phyloP scores from a whole-genome alignment of 306 rosid species.

The Notholithocarpus densiflorus region DNA sequence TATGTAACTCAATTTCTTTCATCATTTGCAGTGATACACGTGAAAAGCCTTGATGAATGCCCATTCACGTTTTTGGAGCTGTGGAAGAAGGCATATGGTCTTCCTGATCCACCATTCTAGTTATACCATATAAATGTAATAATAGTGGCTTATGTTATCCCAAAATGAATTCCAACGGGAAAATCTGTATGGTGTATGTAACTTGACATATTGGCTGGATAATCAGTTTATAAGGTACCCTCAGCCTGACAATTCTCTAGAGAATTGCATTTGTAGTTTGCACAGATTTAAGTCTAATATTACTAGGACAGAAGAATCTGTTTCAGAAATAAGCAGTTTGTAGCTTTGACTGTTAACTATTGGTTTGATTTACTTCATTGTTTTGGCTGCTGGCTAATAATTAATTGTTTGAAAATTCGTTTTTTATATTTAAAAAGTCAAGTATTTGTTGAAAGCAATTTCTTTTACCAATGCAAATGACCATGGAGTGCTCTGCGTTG shows the following conservation, averaged over 20 bases:
- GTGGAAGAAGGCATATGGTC: constrained; percentile 14
- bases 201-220: constrained; percentile 33
- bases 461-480: no score
- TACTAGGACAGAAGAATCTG: constrained; percentile 5
- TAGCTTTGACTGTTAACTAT: not conserved
- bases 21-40: constrained; percentile 2
- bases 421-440: no score
- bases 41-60: not conserved
- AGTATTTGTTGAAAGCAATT: no score
- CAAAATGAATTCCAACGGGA: constrained; percentile 22
- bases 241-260: constrained; percentile 22
- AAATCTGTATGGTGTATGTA: constrained; percentile 34
- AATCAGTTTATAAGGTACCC: constrained; percentile 16
- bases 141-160: constrained; percentile 20
- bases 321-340: not conserved
- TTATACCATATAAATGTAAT: constrained; percentile 19
- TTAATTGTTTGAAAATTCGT: not conserved
- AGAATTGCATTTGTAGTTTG: constrained; percentile 13
- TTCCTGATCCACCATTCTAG: constrained; percentile 11
- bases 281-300: not conserved
- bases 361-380: not conserved
- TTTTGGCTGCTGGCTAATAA: not conserved
- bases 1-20: not conserved
- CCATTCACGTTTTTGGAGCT: constrained; percentile 10
- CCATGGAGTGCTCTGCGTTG: not conserved